Evolutionary conservation across 176 grass and related monocot species (phyloP).

Genomic region (Zoysia pacifica): DNA sequence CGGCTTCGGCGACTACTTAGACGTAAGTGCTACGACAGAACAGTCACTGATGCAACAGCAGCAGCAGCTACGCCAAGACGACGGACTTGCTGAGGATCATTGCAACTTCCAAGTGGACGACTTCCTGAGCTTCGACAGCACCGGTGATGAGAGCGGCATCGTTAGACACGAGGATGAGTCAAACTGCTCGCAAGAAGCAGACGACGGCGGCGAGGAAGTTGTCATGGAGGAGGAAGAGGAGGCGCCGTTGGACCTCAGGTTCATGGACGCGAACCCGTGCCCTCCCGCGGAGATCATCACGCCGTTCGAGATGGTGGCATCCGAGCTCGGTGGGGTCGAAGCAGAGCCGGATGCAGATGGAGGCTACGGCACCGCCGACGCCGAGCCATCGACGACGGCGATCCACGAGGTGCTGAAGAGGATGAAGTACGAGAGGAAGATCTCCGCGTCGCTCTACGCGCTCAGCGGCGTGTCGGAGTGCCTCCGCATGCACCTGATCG

Average conservation of each 20-base stretch:
- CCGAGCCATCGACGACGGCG: neutral
- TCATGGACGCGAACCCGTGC: slow-evolving; percentile 19
- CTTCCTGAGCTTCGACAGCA: slow-evolving; percentile 23
- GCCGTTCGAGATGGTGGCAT: slow-evolving; percentile 49
- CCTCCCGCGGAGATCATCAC: slow-evolving; percentile 11
- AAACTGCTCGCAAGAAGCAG: slow-evolving; percentile 2
- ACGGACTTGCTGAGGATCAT: slow-evolving; percentile 8
- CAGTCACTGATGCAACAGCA: neutral
- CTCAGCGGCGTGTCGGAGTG: slow-evolving; percentile 65
- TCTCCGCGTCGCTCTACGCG: slow-evolving; percentile 63
- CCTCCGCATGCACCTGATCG: slow-evolving; percentile 47
- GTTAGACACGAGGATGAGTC: slow-evolving; percentile 42
- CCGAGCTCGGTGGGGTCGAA: neutral
- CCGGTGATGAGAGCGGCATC: neutral
- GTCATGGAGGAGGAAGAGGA: slow-evolving; percentile 20
- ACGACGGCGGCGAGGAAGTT: slow-evolving; percentile 5
- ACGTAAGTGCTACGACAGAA: neutral
- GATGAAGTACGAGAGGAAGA: slow-evolving; percentile 67
- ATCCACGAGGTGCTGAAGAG: slow-evolving; percentile 53
- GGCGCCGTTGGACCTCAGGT: slow-evolving; percentile 43
- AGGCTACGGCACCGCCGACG: neutral
- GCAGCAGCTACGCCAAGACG: neutral
- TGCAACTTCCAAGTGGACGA: slow-evolving; percentile 41
- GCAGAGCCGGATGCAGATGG: neutral
- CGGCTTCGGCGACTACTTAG: neutral